Base-by-base conservation (phyloP, 2,329 filamentous ascomycete species). In the Colletotrichum tanaceti region DNA sequence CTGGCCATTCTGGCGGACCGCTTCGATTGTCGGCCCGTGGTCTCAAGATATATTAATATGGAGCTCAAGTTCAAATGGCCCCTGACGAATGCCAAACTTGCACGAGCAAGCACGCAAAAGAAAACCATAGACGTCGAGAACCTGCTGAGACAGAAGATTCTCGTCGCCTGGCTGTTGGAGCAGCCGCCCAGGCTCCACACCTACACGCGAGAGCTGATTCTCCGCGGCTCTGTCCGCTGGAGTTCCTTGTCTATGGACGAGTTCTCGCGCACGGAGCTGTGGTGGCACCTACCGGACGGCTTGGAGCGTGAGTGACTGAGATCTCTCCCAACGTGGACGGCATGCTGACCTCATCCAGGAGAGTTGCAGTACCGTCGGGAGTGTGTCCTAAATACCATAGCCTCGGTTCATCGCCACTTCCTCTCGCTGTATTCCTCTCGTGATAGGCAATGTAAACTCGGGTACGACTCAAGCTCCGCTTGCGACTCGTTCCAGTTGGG, bases 401-500 rank as follows among this genome's bases (percentile, higher is more conserved):
- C 90, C 62, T 93, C 91, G 0, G 81, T 93, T 1, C 90, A 90
- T 68, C 82, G 83, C 0, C 88, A 93, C 75, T 93, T 93, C 65
- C 79, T 94, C 3, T 75, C 77, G 7, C 80, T 91, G 0, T 94
- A 93, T 76, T 87, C 87, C 1, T 91, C 90, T 11, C 87, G 89
- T n/a, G 84, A 80, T 39, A 79, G 82, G 9, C 91, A 93, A 75
- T 94, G 92, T 77, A 89, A 88, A 73, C 84, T 93, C 0, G 91
- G 91, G 60, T 94, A 94, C 77, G 91, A 93, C 74, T 89, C 88
- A 2, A 91, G 89, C 70, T 79, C 86, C 2, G 88, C 91, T 49
- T 94, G 92, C 77, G 92, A 94, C 79, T 90, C 89, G 2, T 94
- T 91, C 74, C 92, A 94, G 78, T 85, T 94, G 1, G 92, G 91